These are phyloP conservation scores for Paramecium tetraurelia DNA, from an alignment of 73 alveolate species.

Conservation along the genomic window DNA sequence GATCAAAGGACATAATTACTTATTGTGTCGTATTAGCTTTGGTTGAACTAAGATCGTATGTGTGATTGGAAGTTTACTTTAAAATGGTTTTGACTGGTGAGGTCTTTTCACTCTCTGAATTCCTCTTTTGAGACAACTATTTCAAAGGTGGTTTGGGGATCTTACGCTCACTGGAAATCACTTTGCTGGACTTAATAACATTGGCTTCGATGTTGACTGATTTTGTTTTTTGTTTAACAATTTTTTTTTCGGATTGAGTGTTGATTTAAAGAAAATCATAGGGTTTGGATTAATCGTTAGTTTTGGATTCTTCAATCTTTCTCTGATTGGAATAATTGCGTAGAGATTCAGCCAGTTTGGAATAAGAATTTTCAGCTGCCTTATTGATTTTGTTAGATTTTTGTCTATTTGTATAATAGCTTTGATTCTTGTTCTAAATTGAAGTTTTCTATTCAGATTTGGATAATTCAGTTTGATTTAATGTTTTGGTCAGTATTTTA, in stretches of 20 bases:
- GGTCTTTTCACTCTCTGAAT: not conserved
- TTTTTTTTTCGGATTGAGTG: not conserved
- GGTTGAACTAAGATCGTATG: not conserved
- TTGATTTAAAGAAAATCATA: not conserved
- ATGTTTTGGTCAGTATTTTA: not conserved
- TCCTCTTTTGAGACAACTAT: not conserved
- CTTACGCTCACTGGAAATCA: not conserved
- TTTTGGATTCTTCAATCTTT: not conserved
- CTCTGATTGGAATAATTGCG: not conserved
- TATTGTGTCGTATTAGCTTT: not conserved
- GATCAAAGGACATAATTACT: not conserved
- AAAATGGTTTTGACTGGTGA: not conserved
- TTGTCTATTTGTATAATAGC: not conserved
- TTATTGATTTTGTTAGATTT: not conserved
- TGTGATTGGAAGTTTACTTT: not conserved
- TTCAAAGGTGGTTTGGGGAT: not conserved
- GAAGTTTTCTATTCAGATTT: not conserved
- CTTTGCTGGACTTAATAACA: not conserved
- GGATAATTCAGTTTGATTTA: not conserved
- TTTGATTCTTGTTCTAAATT: not conserved
- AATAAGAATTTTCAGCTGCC: not conserved
- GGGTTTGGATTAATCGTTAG: not conserved
- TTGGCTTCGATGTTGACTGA: not conserved
- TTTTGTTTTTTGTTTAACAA: not conserved
- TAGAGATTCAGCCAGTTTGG: not conserved